Conservation (phyloP, 1,139 yeast genomes). For the Sugiyamaella paludigena region DNA sequence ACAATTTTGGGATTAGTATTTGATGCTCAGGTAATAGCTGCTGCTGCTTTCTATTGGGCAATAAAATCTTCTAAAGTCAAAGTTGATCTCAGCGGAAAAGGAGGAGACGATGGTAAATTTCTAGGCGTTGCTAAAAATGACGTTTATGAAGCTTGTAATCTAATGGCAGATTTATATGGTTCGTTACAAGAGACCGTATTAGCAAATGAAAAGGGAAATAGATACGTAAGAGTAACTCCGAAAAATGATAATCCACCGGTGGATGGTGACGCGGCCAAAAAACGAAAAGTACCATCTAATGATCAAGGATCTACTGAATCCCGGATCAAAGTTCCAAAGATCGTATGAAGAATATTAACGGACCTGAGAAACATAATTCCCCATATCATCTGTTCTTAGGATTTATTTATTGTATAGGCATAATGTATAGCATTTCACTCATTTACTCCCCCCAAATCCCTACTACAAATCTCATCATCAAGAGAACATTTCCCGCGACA, state of each 20-base stretch:
- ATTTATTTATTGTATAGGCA: no score
- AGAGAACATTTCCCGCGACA: no score
- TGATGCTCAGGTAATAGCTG: constrained; percentile 37
- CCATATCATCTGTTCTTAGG: no score
- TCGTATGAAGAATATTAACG: no score
- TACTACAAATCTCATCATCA: no score
- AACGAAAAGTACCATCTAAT: background rate
- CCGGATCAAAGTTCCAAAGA: no score
- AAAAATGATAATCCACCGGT: background rate
- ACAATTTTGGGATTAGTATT: constrained; percentile 37
- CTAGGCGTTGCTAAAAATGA: constrained; percentile 27
- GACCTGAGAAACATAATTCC: no score
- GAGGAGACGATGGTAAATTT: constrained; percentile 31
- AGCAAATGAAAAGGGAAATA: constrained; percentile 6
- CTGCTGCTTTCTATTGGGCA: constrained; percentile 42
- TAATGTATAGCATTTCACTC: no score
- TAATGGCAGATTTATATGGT: constrained; percentile 34
- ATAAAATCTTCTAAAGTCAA: constrained; percentile 24
- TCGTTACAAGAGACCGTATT: constrained; percentile 10
- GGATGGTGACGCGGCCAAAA: background rate
- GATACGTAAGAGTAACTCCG: constrained; percentile 6
- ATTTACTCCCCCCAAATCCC: no score
- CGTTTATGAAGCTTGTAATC: constrained; percentile 32
- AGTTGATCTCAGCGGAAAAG: constrained; percentile 15
- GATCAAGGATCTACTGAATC: no score